These are phyloP conservation scores for Cicer pinnatifidum DNA, from an alignment of 306 rosid species.

Conservation along the genomic window DNA sequence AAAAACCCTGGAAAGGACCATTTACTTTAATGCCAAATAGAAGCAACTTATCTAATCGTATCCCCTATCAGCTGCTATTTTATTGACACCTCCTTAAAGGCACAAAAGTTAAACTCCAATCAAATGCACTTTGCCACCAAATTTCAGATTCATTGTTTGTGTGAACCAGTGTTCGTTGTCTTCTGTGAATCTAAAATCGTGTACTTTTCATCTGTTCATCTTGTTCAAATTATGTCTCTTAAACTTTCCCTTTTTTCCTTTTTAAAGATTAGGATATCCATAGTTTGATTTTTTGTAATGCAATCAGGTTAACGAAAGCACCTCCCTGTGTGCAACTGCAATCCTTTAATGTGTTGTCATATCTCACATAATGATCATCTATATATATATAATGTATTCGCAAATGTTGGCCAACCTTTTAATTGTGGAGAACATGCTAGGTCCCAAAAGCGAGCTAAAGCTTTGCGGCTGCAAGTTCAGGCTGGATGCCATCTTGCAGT, in stretches of 20 bases:
- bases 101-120: constrained; percentile 5
- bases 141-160: constrained; percentile 15
- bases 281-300: background rate
- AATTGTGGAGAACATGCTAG: constrained; percentile 27
- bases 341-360: background rate
- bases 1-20: background rate
- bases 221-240: background rate
- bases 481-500: background rate
- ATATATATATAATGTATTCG: constrained; percentile 7
- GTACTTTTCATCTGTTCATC: background rate
- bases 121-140: background rate
- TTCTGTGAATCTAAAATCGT: background rate
- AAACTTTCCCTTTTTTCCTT: background rate
- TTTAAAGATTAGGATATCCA: constrained; percentile 9
- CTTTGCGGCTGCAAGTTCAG: background rate
- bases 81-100: constrained; percentile 11
- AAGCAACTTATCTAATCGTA: background rate
- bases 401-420: background rate
- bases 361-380: background rate
- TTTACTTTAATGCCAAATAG: background rate
- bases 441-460: constrained; percentile 3
- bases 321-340: background rate
- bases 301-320: constrained; percentile 4
- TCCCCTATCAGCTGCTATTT: constrained; percentile 2
- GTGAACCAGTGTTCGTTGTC: constrained; percentile 22